These are phyloP conservation scores for Lasiodiplodia hormozganensis DNA, from an alignment of 2,329 filamentous ascomycete species.

Conservation along the genomic window DNA sequence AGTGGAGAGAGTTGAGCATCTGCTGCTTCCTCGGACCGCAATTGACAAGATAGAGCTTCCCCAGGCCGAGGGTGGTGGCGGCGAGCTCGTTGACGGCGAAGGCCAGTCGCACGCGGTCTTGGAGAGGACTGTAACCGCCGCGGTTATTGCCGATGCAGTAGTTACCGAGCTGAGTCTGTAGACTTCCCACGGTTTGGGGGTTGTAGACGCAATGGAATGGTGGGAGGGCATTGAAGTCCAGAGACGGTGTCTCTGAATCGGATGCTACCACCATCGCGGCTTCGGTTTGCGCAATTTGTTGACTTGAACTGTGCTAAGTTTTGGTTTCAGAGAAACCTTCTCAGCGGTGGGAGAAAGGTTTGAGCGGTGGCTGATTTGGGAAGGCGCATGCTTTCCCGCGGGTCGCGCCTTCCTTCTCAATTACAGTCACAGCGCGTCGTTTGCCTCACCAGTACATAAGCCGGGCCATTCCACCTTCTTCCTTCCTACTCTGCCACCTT, in stretches of 20 bases:
- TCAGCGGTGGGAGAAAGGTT: too few relatives aligned
- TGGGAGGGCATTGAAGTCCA: not conserved
- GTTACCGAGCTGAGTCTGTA: not conserved
- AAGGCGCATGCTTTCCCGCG: too few relatives aligned
- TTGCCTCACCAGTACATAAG: not conserved
- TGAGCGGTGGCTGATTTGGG: too few relatives aligned
- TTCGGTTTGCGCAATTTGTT: too few relatives aligned
- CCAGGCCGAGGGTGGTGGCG: not conserved
- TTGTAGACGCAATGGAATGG: not conserved
- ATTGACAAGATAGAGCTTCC: not conserved
- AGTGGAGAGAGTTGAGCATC: not conserved
- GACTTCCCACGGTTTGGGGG: not conserved
- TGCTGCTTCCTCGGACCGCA: not conserved
- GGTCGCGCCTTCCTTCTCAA: too few relatives aligned
- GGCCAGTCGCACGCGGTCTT: not conserved
- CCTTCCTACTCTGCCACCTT: not conserved
- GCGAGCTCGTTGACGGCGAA: not conserved
- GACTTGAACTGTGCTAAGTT: too few relatives aligned
- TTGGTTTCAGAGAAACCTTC: too few relatives aligned
- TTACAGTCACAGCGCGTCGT: too few relatives aligned
- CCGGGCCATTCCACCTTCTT: not conserved
- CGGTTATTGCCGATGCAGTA: not conserved
- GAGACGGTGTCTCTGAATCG: not conserved
- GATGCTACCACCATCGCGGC: not conserved
- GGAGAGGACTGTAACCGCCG: not conserved